Percentiles rank a stretch among this genome's conserved stretches.
Conservation (phyloP, 31 red algal species). For the Endocladia muricata region DNA sequence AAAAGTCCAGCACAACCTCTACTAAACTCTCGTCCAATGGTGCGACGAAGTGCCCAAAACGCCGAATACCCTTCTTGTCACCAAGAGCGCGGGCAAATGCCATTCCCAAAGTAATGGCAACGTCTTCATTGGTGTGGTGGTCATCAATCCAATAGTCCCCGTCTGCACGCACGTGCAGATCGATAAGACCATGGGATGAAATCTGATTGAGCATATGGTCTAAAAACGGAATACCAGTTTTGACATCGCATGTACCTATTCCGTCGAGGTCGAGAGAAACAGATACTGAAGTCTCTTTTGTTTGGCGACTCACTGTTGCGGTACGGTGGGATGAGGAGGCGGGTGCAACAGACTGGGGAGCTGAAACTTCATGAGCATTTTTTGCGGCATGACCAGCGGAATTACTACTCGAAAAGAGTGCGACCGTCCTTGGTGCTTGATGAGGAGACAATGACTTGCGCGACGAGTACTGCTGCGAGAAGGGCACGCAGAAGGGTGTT, state of each 20-base stretch:
- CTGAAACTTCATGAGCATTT: too few relatives aligned
- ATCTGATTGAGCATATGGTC: conserved; percentile 98
- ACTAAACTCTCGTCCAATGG: conserved; percentile 96
- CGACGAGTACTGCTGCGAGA: too few relatives aligned
- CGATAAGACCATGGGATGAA: conserved; percentile 86
- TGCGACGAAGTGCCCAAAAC: conserved; percentile 91
- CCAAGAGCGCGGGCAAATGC: conserved; percentile 82
- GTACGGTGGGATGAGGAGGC: too few relatives aligned
- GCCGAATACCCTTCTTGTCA: conserved; percentile 84
- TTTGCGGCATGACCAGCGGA: too few relatives aligned
- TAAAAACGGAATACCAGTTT: conserved; percentile 92
- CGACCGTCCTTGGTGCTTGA: too few relatives aligned
- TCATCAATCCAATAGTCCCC: conserved; percentile 98
- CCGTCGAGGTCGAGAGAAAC: conserved; percentile 87
- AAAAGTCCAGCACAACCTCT: conserved; percentile 94
- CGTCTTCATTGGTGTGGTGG: conserved; percentile 97
- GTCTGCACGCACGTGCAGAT: conserved; percentile 74
- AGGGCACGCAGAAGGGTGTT: too few relatives aligned
- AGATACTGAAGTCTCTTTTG: conserved; percentile 75
- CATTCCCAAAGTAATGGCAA: conserved; percentile 90
- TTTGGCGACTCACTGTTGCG: conserved; percentile 71
- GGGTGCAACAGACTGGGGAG: too few relatives aligned
- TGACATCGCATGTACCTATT: conserved; percentile 68
- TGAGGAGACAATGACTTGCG: too few relatives aligned
- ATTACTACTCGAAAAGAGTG: too few relatives aligned